phyloP scores from a whole-genome alignment of 2,329 filamentous ascomycete species.

The Orbilia quercus region DNA sequence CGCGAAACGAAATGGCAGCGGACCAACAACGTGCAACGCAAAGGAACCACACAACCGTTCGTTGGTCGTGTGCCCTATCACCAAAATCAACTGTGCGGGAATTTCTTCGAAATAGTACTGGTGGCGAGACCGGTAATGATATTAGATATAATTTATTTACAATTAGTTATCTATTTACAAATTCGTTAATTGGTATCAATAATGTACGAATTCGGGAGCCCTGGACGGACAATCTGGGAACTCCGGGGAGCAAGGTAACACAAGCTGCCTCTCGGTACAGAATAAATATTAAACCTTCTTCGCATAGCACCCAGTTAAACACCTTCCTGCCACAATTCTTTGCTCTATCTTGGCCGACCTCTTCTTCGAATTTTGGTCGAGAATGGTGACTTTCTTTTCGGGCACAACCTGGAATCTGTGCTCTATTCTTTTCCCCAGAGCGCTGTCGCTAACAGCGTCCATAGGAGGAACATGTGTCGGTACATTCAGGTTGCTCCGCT shows the following conservation, averaged over 20 bases:
- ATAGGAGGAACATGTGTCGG: conserved; percentile 66
- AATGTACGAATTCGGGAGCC: conserved; percentile 8
- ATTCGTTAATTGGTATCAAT: conserved; percentile 5
- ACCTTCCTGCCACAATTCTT: conserved; percentile 58
- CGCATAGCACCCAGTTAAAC: conserved; percentile 53
- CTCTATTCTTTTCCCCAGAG: conserved; percentile 46
- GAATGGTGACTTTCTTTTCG: conserved; percentile 55
- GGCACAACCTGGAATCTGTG: conserved; percentile 59
- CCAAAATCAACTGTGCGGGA: neutral
- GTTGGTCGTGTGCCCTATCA: neutral
- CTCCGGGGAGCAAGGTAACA: too few relatives aligned
- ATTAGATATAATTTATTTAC: conserved; percentile 9
- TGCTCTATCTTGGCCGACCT: conserved; percentile 57
- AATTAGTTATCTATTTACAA: neutral
- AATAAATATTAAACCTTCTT: conserved; percentile 17
- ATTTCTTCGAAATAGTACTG: neutral
- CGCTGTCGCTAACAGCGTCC: conserved; percentile 56
- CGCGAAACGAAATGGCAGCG: conserved; percentile 35
- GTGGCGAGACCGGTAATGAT: too few relatives aligned
- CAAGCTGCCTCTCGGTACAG: too few relatives aligned
- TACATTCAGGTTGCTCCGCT: conserved; percentile 79
- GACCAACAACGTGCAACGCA: conserved; percentile 53
- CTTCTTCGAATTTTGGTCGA: conserved; percentile 45
- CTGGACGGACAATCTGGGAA: too few relatives aligned
- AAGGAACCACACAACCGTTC: neutral